These are phyloP conservation scores for Stromatinia cepivora DNA, from an alignment of 2,329 filamentous ascomycete species.

Conservation along the genomic window DNA sequence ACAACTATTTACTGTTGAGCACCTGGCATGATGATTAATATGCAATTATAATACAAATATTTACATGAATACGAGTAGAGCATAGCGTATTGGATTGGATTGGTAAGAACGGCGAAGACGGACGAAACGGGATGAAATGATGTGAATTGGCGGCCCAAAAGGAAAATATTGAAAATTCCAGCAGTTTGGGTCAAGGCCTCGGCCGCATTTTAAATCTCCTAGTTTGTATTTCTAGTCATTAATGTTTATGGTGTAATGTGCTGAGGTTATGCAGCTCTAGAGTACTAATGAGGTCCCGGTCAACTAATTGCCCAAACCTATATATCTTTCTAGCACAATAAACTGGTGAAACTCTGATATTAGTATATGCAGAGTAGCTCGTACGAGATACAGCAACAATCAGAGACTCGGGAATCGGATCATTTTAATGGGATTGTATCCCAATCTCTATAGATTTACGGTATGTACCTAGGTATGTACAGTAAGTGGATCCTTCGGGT, in stretches of 20 bases:
- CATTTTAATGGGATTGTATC: neutral
- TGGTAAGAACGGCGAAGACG: slow-evolving; percentile 1
- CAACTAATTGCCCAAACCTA: neutral
- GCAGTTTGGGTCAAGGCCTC: neutral
- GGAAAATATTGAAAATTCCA: neutral
- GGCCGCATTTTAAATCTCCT: slow-evolving; percentile 16
- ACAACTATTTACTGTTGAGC: neutral
- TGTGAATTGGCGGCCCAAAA: neutral
- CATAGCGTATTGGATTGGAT: neutral
- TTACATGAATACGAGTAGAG: neutral
- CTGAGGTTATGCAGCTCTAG: too few species aligned
- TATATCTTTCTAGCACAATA: neutral
- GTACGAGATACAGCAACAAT: slow-evolving; percentile 1
- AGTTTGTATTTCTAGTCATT: neutral
- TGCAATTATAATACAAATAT: neutral
- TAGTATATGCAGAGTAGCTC: neutral
- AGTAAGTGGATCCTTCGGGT: slow-evolving; percentile 9
- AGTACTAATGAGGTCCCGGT: neutral
- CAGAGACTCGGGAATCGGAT: slow-evolving; percentile 18
- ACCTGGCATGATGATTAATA: neutral
- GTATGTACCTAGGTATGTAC: neutral
- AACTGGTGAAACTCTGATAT: neutral
- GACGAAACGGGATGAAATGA: neutral
- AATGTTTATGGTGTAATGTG: neutral
- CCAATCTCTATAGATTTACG: neutral